These are phyloP conservation scores for Eimeria falciformis DNA, from an alignment of 169 alveolate species.

Conservation along the genomic window DNA sequence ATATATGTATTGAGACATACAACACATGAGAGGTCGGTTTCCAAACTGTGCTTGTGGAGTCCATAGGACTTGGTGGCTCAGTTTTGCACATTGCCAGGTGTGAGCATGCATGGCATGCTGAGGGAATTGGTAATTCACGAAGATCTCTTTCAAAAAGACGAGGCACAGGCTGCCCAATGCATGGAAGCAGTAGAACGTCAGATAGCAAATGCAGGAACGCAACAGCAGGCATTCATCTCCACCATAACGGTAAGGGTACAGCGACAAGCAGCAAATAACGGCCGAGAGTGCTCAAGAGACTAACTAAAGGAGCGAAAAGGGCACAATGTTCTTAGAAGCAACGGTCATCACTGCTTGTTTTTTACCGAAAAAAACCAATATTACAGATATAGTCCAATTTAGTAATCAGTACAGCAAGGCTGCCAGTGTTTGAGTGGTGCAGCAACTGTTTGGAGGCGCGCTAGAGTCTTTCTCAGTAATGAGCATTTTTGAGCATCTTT, in stretches of 20 bases:
- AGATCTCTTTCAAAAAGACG: conserved; percentile 23
- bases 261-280: too few relatives aligned
- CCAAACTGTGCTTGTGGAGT: not conserved
- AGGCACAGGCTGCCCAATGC: conserved; percentile 40
- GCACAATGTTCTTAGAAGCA: too few relatives aligned
- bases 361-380: too few relatives aligned
- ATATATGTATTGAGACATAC: too few relatives aligned
- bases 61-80: conserved; percentile 38
- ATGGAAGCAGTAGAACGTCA: conserved; percentile 22
- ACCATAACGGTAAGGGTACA: conserved; percentile 40
- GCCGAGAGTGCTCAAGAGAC: too few relatives aligned
- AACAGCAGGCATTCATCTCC: conserved; percentile 4
- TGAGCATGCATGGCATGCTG: conserved; percentile 40
- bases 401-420: not conserved
- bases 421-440: not conserved
- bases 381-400: too few relatives aligned
- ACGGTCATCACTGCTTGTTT: too few relatives aligned
- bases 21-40: not conserved
- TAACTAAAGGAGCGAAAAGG: too few relatives aligned
- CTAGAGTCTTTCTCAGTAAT: conserved; percentile 27
- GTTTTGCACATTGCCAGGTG: conserved; percentile 18
- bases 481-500: conserved; percentile 27
- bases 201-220: conserved; percentile 23
- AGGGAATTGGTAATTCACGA: conserved; percentile 36
- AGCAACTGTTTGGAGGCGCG: conserved; percentile 57